Conservation (phyloP, 371 early-diverging fungal species). For the Capillidium rhysosporum region DNA sequence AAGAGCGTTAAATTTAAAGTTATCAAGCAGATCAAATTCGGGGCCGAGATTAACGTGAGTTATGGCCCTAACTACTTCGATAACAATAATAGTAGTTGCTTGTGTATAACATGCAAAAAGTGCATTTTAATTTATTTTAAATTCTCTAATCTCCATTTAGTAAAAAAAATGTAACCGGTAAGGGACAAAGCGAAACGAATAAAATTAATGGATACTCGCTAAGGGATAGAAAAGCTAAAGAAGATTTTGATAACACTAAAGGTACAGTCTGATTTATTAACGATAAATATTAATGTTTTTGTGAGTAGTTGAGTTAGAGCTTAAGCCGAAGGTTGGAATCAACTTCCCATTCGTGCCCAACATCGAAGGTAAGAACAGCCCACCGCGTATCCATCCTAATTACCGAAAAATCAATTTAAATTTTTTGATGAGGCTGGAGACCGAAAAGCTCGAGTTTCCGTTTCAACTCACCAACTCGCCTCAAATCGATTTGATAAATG, state of each 20-base stretch:
- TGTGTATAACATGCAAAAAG: constrained; percentile 74
- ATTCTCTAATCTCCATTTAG: not conserved
- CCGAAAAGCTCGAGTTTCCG: no score
- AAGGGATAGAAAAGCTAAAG: not conserved
- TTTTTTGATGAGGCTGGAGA: no score
- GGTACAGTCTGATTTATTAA: constrained; percentile 9
- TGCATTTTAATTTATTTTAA: not conserved
- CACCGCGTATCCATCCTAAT: no score
- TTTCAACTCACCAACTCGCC: no score
- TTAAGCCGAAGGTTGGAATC: no score
- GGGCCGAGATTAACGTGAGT: constrained; percentile 70
- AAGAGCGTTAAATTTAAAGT: constrained; percentile 62
- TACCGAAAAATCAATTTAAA: no score
- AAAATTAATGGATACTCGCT: not conserved
- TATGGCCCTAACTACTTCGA: constrained; percentile 86
- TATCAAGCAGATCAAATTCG: constrained; percentile 42
- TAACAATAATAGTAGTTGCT: constrained; percentile 60
- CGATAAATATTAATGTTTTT: not conserved
- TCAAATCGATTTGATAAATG: not conserved
- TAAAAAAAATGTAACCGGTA: constrained; percentile 4
- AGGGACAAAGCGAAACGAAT: not conserved
- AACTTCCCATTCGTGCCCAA: no score
- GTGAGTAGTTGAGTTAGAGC: not conserved
- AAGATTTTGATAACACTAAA: constrained; percentile 12
- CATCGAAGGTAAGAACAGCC: no score